Conservation (phyloP, 768 basidiomycete species). For the Leccinum boreale region DNA sequence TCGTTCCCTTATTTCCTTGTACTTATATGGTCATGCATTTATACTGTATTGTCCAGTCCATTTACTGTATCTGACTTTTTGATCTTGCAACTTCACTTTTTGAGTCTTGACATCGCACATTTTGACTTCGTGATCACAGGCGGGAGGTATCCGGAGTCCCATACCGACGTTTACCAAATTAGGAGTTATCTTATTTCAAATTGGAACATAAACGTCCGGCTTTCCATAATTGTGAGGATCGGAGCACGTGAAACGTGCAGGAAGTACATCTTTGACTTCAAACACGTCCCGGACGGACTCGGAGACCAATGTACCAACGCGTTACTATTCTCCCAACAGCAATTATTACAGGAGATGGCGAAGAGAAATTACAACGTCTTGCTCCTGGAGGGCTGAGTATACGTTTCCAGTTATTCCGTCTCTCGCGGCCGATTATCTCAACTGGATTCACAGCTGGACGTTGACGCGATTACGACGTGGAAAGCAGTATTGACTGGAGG, state of each 20-base stretch:
- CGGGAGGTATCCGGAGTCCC: too few relatives aligned
- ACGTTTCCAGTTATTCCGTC: not conserved
- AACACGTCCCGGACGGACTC: slow-evolving; percentile 38
- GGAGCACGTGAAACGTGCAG: slow-evolving; percentile 51
- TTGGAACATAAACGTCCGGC: too few relatives aligned
- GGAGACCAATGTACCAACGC: slow-evolving; percentile 47
- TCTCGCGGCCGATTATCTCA: not conserved
- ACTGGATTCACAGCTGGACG: slow-evolving; percentile 50
- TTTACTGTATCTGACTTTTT: too few relatives aligned
- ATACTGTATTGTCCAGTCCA: too few relatives aligned
- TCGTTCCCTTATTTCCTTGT: too few relatives aligned
- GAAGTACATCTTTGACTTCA: slow-evolving; percentile 60
- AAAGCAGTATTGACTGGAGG: slow-evolving; percentile 61
- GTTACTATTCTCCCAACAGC: slow-evolving; percentile 60
- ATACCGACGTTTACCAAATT: too few relatives aligned
- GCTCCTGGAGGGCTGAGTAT: slow-evolving; percentile 61
- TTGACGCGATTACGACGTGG: slow-evolving; percentile 62
- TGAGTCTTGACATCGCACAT: too few relatives aligned
- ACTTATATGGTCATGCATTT: too few relatives aligned
- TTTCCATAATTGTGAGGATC: too few relatives aligned
- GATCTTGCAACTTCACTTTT: too few relatives aligned
- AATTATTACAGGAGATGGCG: slow-evolving; percentile 52
- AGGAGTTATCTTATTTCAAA: too few relatives aligned
- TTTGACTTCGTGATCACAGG: too few relatives aligned
- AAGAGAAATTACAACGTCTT: slow-evolving; percentile 62